Base-by-base conservation (phyloP, 805 yeast species). In the Saccharomyces paradoxus region DNA sequence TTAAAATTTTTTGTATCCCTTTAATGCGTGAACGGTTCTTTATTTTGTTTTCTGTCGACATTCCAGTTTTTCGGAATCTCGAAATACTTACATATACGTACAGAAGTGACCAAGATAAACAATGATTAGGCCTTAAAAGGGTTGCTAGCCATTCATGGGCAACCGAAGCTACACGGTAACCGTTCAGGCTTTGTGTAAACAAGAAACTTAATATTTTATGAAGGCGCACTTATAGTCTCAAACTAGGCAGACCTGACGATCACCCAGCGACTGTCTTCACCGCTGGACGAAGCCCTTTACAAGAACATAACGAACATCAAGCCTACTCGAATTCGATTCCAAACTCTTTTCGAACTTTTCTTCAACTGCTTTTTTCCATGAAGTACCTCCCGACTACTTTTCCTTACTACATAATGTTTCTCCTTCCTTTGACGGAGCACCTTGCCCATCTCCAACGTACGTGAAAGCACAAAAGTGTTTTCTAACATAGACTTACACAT, bases 21-120 rank as follows among this genome's bases (percentile, higher is more conserved):
- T 74, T 72, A 37, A 5, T 17, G 3, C 2, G 3, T 2, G 8
- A 37, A 8, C 44, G 22, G 12, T 4, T 10, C 44, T 37, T 37
- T 37, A 6, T 7, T 37, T 17, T 37, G 22, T 37, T 37, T 37
- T 37, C 22, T 37, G 24, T 37, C 44, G 24, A 37, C 22, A 9
- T 37, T 37, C 24, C 6, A n/a, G 22, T 37, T 37, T 37, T 37
- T 37, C 44, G 44, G 44, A 29, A 17, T 37, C 22, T 37, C 17
- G 3, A 7, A 37, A 17, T 37, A 37, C 5, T 6, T 37, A 10
- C 22, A 9, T 29, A 29, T 37, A 37, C 24, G 44, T 32, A 32
- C 14, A 37, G 2, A 6, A 9, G 44, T 37, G 24, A 24, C 12
- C 17, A 24, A 37, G 44, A 10, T 2, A 21, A 37, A 37, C 13